phyloP scores from a whole-genome alignment of 108 stramenopile species.

The Seminavis robusta region DNA sequence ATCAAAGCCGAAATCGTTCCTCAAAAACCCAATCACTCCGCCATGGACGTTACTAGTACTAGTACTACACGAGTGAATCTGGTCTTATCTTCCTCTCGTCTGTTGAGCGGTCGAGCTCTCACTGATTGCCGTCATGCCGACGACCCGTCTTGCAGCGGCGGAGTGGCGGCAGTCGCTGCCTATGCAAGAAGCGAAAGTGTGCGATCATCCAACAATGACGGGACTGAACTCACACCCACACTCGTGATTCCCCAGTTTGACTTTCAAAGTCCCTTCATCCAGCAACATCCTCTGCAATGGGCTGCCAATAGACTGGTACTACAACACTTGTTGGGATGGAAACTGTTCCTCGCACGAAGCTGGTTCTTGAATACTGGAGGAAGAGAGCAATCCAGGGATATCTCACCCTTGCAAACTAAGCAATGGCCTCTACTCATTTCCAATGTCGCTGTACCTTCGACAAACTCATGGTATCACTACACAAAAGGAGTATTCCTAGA shows the following conservation, averaged over 20 bases:
- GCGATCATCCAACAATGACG: too few species aligned
- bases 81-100: too few species aligned
- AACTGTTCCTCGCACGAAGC: constrained; percentile 11
- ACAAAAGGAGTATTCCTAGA: constrained; percentile 12
- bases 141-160: too few species aligned
- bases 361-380: constrained; percentile 11
- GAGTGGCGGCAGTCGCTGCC: not conserved
- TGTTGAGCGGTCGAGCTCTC: too few species aligned
- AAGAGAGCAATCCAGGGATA: constrained; percentile 17
- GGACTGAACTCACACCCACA: too few species aligned
- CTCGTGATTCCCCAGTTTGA: constrained; percentile 1
- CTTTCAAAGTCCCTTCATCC: constrained; percentile 9
- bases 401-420: constrained; percentile 11
- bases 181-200: not conserved
- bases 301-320: constrained; percentile 19
- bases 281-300: constrained; percentile 22
- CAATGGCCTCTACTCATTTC: constrained; percentile 21
- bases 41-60: too few species aligned
- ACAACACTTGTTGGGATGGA: constrained; percentile 5
- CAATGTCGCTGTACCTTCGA: constrained; percentile 15
- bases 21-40: too few species aligned
- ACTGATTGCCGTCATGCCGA: too few species aligned
- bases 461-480: constrained; percentile 23
- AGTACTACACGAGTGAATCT: too few species aligned
- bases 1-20: too few species aligned